Base-by-base conservation (phyloP, 148 eudicot species). In the Hydrangea macrophylla region DNA sequence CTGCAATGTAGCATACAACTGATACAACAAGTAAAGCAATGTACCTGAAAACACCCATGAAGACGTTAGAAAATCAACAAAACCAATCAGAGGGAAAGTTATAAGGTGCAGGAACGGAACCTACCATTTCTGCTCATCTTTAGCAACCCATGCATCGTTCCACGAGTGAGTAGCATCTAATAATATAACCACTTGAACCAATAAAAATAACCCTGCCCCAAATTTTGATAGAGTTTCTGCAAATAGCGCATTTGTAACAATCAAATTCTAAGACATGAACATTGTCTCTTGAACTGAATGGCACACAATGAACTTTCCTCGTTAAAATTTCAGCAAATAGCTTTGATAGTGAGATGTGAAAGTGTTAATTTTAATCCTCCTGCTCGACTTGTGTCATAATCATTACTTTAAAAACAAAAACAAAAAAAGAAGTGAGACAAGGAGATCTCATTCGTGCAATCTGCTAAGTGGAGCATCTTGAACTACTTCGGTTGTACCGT, bases 111-210 rank as follows among this genome's bases (percentile, higher is more conserved):
- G 60, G 17, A 71, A 55, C 31, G 25, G 60, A 68, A 70, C 66
- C 57, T 30, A 94, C 99, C 99, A 94, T 60, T 88, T 94, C 32
- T 91, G 93, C 77, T 94, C 99, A 71, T 94, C 99, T 78, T 94
- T 94, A 57, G 89, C 99, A 63, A 94, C 97, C 97, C 99, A 94
- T 23, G 99, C 81, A 77, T 94, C 97, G 50, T 94, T 94, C 99
- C 99, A 94, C 22, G 93, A 79, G 69, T 90, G 88, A 58, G 97
- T 90, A 72, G 92, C 95, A 83, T 94, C 99, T 71, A 94, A 70
- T 70, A 94, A 62, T 78, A 94, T 84, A 70, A 94, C 65, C 27
- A 94, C 99, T 85, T 94, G 99, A 78, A 89, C 96, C 82, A 94
- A 81, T 70, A 94, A 80, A 80, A 94, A 94, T 30, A 90, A 70